Evolutionary conservation across 1,284 basidiomycete species (phyloP), one percentile per base, ranked within the genome.

Genomic region (Wallemia hederae): DNA sequence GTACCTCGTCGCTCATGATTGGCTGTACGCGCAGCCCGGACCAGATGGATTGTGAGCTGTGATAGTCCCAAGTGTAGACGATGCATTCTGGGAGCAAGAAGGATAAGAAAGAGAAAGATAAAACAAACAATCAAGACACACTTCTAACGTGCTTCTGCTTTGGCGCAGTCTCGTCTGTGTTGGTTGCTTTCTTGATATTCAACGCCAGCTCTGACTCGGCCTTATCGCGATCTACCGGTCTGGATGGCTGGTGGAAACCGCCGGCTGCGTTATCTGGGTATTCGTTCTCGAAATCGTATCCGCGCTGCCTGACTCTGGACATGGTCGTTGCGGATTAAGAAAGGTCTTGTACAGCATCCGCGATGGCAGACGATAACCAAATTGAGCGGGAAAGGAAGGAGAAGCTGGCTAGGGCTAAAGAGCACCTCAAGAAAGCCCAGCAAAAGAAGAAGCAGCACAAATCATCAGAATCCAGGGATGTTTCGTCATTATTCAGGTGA

Each of bases 61-160:
- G 89, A 69, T 94, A 94, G 71, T 96, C 90, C 90, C 90, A 94
- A 17, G 90, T 94, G 72, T 90, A 96, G 29, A 96, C 86, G 69
- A 96, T 92, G 66, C 85, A 88, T 74, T 92, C 90, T 94, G 69
- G n/a, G n/a, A n/a, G n/a, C 22, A 25, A 14, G 11, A 55, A 27
- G 27, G 24, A 7, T 11, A 55, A 56, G 17, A 25, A 24, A 56
- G 31, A n/a, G 28, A 58, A n/a, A 31, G n/a, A 24, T 24, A 55
- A 25, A 3, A 25, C 22, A 2, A 22, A 27, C 39, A 29, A 31
- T n/a, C 33, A 56, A 56, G 28, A 63, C 34, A 34, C 11, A 59
- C 27, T 57, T 27, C 26, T 59, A 17, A 59, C 58, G 24, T 96
- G 90, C 70, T 96, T 96, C 76, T 94, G 89, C 72, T 96, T 94